Base-by-base conservation (phyloP, 2,329 filamentous ascomycete species). In the Pyrenochaeta sp. region DNA sequence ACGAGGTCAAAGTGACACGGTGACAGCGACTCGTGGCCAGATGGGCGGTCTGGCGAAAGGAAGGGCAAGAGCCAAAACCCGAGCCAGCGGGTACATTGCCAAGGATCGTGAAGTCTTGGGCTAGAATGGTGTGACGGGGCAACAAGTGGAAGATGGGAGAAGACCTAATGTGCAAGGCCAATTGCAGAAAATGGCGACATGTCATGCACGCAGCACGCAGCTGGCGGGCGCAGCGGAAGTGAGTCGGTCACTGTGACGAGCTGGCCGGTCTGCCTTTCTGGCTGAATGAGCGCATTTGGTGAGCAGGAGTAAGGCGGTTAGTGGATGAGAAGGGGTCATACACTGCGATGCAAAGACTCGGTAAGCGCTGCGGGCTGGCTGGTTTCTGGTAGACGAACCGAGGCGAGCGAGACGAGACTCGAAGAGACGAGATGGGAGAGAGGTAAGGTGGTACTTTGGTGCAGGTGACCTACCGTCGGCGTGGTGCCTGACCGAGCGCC, bases 91-190 rank as follows among this genome's bases (percentile, higher is more conserved):
- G 14, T 22, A 8, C 17, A 36, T 46, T 53, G 61, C 62, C 61
- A 65, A 66, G 62, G 44, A 66, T 67, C 62, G 61, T 65, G 61
- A 61, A 46, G 44, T 53, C 46, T 48, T 43, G 32, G 51, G 41
- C 42, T 23, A 20, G 35, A 35, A 53, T 57, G 55, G 50, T 56
- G 56, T 54, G 54, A 62, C 55, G n/a, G n/a, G n/a, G n/a, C 14
- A 24, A n/a, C 22, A 27, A 17, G 31, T 23, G 34, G 32, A 30
- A 21, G n/a, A 10, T n/a, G 24, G 18, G 24, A 15, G 30, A 21
- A 29, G 27, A 51, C 44, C 51, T n/a, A n/a, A 57, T 60, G 53
- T 35, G 46, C 44, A 44, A 50, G 45, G 42, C 36, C 38, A 50
- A 59, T 58, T 38, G 51, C 59, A 51, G 35, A 40, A 54, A 32